Percentiles rank a stretch among this genome's conserved stretches.
These are phyloP conservation scores for Raddia distichophylla DNA, from an alignment of 176 grass and related monocot genomes.

Conservation along the genomic window DNA sequence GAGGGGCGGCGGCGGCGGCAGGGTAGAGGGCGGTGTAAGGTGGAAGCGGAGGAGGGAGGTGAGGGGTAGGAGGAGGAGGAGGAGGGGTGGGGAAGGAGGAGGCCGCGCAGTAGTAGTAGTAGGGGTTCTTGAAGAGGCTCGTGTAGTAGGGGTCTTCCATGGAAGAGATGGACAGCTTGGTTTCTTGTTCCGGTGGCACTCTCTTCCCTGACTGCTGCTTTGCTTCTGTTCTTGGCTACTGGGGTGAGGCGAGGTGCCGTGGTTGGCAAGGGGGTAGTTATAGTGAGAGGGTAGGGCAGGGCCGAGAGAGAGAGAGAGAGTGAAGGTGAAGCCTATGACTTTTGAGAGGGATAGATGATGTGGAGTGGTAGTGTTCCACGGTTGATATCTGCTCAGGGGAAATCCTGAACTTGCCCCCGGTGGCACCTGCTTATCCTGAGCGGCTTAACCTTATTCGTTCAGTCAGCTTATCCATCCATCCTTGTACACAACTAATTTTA, in stretches of 20 bases:
- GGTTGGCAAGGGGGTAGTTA: conserved; percentile 56
- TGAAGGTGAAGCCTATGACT: not conserved
- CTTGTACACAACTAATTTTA: too few relatives aligned
- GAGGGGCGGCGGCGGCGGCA: not conserved
- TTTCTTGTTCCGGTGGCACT: conserved; percentile 19
- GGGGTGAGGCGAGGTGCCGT: conserved; percentile 45
- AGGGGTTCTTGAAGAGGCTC: conserved; percentile 71
- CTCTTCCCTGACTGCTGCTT: conserved; percentile 11
- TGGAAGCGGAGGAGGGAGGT: conserved; percentile 27
- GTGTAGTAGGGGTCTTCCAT: conserved; percentile 97
- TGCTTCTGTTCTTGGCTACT: conserved; percentile 46
- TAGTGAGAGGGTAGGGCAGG: conserved; percentile 42
- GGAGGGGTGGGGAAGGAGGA: conserved; percentile 31
- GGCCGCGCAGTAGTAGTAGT: conserved; percentile 55
- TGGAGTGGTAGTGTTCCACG: conserved; percentile 12
- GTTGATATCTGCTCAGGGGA: conserved; percentile 37
- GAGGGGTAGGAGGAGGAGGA: not conserved
- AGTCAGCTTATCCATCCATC: too few relatives aligned
- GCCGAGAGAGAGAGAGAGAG: not conserved
- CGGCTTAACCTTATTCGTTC: too few relatives aligned
- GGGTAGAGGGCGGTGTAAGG: conserved; percentile 37
- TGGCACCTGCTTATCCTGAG: too few relatives aligned
- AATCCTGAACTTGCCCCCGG: too few relatives aligned
- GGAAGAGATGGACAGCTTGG: conserved; percentile 27
- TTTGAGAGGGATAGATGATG: conserved; percentile 20